These are phyloP conservation scores for Nidularia sp. DNA, from an alignment of 768 basidiomycete genomes.

Conservation along the genomic window DNA sequence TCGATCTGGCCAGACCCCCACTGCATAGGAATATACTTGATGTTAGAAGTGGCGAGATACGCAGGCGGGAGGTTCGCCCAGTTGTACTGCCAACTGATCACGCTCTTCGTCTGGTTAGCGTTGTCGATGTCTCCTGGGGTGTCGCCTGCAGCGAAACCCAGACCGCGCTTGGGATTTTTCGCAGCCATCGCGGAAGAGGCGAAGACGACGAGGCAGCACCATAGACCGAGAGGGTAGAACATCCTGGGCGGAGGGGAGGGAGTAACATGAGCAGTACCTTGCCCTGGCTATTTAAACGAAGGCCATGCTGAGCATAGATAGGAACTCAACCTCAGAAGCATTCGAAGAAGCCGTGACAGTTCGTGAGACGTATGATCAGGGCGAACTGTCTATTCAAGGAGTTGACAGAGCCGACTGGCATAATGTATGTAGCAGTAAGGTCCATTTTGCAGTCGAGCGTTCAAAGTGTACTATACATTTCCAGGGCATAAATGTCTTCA, in stretches of 20 bases:
- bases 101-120: conserved; percentile 39
- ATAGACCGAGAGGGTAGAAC: conserved; percentile 16
- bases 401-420: conserved; percentile 10
- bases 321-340: conserved; percentile 16
- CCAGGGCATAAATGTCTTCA: no score
- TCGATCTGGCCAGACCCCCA: conserved; percentile 41
- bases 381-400: conserved; percentile 29
- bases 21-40: conserved; percentile 51
- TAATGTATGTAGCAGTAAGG: neutral
- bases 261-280: conserved; percentile 3
- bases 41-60: conserved; percentile 35
- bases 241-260: conserved; percentile 14
- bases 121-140: conserved; percentile 37
- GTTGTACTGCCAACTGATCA: conserved; percentile 48
- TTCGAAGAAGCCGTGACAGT: conserved; percentile 18
- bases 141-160: conserved; percentile 35
- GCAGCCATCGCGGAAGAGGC: conserved; percentile 2
- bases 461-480: no score
- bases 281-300: neutral
- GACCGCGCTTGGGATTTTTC: conserved; percentile 43
- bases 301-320: conserved; percentile 6
- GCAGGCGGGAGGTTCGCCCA: conserved; percentile 45
- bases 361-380: conserved; percentile 26
- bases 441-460: neutral
- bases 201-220: conserved; percentile 7